Base-by-base conservation (phyloP, 768 basidiomycete species). In the Trametes coccinea region DNA sequence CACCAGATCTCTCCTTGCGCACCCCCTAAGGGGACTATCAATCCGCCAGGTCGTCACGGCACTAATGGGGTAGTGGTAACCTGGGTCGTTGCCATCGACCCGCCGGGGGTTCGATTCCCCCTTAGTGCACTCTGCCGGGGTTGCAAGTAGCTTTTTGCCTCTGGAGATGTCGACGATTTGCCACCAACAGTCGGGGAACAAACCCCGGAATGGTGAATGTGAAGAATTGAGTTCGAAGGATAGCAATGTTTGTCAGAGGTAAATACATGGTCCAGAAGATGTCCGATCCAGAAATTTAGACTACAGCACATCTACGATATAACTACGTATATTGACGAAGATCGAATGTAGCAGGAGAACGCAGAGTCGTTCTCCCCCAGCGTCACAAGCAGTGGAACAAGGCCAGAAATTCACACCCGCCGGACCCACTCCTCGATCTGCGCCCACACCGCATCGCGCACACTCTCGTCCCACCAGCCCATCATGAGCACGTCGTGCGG, bases 31-130 rank as follows among this genome's bases (percentile, higher is more conserved):
- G 22, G 0, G 1, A 22, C 22, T 22, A 22, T 22, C 22, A 22
- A 22, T 22, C 22, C 22, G 22, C 22, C 1, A 22, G 22, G 22
- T 22, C 22, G 22, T 22, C 22, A 22, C 22, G 22, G 47, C 47
- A 48, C 29, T 48, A 48, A 48, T 48, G 47, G 47, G 47, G 47
- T 48, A 48, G 47, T 48, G 47, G 47, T 48, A 48, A 48, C 47
- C 47, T 48, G 47, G 47, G 47, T 48, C 47, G 47, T 48, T 48
- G 47, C 47, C 47, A 48, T 48, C 86, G 87, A 88, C 85, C 87
- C 87, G 87, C 87, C 87, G 87, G 86, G 86, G 86, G 87, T 89
- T 89, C 86, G 85, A 89, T 89, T 88, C 87, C 86, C 87, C 63
- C 86, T 88, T 88, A 86, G 88, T 88, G 87, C 87, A 87, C 8